Percentiles rank a stretch among this genome's conserved stretches.
Evolutionary conservation across 805 yeast species (phyloP).

Genomic region (Saccharomycodes ludwigii): DNA sequence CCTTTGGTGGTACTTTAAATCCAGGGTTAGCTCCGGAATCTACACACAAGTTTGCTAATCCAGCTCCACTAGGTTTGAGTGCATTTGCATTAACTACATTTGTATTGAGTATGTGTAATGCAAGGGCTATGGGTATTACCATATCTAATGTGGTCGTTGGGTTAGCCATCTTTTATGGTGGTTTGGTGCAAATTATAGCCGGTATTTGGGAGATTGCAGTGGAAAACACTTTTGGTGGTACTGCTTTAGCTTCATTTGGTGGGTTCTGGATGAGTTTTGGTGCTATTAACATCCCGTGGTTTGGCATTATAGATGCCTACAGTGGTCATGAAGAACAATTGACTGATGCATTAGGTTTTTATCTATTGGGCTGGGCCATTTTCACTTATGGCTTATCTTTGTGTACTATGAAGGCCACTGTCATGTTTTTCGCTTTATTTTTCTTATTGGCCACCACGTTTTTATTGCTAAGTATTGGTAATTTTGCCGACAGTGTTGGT

Average conservation of each 20-base stretch:
- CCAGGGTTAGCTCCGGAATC: slow-evolving; percentile 57
- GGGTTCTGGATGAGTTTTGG: slow-evolving; percentile 61
- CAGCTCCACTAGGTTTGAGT: slow-evolving; percentile 51
- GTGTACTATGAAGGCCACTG: slow-evolving; percentile 52
- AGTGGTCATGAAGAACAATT: slow-evolving; percentile 24
- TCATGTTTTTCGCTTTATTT: slow-evolving; percentile 48
- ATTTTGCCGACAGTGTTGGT: slow-evolving; percentile 30
- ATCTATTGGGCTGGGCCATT: slow-evolving; percentile 47
- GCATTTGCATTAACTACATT: slow-evolving; percentile 56
- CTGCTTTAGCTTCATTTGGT: slow-evolving; percentile 51
- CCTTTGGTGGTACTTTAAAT: slow-evolving; percentile 76
- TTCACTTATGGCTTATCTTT: slow-evolving; percentile 43
- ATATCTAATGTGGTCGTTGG: slow-evolving; percentile 44
- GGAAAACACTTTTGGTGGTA: slow-evolving; percentile 58
- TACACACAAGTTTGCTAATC: slow-evolving; percentile 47
- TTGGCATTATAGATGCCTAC: slow-evolving; percentile 49
- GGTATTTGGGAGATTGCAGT: slow-evolving; percentile 56
- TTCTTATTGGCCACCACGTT: slow-evolving; percentile 42
- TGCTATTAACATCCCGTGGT: slow-evolving; percentile 45
- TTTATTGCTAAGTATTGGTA: slow-evolving; percentile 39
- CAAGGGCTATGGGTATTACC: slow-evolving; percentile 39
- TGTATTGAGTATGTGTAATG: slow-evolving; percentile 42
- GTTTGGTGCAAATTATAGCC: slow-evolving; percentile 44
- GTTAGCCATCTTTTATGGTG: slow-evolving; percentile 52
- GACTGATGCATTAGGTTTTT: slow-evolving; percentile 45